Conservation (phyloP, 2,329 filamentous ascomycete genomes). For the Trichoderma koningii region DNA sequence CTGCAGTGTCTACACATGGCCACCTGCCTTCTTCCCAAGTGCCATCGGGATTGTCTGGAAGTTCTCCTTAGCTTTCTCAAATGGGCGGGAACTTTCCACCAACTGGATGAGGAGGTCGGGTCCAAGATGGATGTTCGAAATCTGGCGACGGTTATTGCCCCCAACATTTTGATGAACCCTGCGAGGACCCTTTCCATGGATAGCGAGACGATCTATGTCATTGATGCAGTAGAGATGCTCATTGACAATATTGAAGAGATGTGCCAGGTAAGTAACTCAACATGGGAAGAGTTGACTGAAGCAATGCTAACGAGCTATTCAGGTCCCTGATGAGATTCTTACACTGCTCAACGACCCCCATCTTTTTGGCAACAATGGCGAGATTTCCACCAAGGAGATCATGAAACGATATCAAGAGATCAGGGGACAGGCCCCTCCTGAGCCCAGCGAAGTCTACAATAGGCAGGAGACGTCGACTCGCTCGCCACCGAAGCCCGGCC, state of each 20-base stretch:
- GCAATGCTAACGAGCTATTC: conserved; percentile 29
- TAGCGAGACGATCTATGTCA: conserved; percentile 87
- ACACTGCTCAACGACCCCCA: conserved; percentile 80
- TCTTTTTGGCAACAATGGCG: conserved; percentile 77
- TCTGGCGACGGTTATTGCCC: conserved; percentile 93
- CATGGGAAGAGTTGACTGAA: background rate
- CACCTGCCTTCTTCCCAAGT: conserved; percentile 89
- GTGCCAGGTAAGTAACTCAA: conserved; percentile 75
- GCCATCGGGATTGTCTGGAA: conserved; percentile 90
- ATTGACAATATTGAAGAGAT: conserved; percentile 95
- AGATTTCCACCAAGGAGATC: conserved; percentile 96
- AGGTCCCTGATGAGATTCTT: conserved; percentile 93
- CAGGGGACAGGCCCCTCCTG: conserved; percentile 58
- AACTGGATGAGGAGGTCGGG: conserved; percentile 93
- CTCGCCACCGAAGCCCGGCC: conserved; percentile 65
- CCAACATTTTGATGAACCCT: conserved; percentile 82
- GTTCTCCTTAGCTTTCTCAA: conserved; percentile 95
- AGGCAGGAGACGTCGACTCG: conserved; percentile 60
- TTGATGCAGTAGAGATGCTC: conserved; percentile 86
- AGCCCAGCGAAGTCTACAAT: conserved; percentile 59
- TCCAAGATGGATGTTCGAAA: conserved; percentile 99
- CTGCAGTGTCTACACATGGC: conserved; percentile 85
- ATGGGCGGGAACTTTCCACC: conserved; percentile 96
- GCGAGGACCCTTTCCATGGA: conserved; percentile 69
- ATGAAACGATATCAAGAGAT: conserved; percentile 90